These are phyloP conservation scores for Mycena galericulata DNA, from an alignment of 768 basidiomycete genomes.

Conservation along the genomic window DNA sequence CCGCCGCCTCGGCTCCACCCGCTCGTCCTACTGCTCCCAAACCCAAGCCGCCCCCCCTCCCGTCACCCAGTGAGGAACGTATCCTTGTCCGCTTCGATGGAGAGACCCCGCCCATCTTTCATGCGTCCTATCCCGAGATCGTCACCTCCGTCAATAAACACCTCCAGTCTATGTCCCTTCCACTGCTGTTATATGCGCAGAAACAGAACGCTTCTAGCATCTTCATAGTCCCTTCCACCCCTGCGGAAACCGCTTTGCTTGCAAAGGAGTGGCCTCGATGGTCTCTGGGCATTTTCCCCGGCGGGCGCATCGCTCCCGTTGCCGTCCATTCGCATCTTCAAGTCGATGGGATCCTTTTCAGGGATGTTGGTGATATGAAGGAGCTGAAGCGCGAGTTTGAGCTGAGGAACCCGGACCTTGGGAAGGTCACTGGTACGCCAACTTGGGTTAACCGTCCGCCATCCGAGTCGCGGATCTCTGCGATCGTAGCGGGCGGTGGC, in stretches of 20 bases:
- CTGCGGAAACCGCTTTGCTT: background rate
- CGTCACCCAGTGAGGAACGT: no score
- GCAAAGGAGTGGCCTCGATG: background rate
- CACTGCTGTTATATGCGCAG: background rate
- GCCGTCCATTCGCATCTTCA: no score
- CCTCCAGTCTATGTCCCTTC: background rate
- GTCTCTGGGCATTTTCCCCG: background rate
- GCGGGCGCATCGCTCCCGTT: background rate
- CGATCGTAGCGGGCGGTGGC: no score
- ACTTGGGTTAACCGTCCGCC: background rate
- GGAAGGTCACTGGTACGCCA: background rate
- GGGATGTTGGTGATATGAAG: background rate
- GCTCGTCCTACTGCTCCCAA: no score
- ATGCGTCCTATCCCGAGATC: no score
- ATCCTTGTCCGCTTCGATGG: no score
- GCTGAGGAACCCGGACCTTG: background rate
- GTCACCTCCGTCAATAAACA: no score
- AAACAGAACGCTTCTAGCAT: no score
- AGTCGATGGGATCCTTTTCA: conserved; percentile 1
- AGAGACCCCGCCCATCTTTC: no score
- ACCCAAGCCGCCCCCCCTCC: no score
- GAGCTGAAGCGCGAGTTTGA: background rate
- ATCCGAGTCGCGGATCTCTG: no score
- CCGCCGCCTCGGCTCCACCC: no score
- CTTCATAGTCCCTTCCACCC: background rate